A percentile compares a stretch with the other conserved stretches of the same genome.
These are phyloP conservation scores for Plasmodium vivax DNA, from an alignment of 169 alveolate genomes.

Conservation along the genomic window DNA sequence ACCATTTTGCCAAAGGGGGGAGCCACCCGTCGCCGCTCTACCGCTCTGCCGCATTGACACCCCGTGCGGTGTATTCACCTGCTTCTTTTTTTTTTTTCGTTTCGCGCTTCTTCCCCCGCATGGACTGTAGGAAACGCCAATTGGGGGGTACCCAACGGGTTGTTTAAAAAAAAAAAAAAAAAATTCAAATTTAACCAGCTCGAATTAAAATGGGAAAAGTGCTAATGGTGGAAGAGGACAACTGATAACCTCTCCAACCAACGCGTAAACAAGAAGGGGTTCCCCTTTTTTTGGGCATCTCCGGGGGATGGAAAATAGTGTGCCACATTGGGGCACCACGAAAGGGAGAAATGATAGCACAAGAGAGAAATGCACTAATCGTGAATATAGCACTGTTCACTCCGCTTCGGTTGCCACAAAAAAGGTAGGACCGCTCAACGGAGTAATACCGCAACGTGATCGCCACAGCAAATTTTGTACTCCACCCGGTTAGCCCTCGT, in stretches of 20 bases:
- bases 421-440: background rate
- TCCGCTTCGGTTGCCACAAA: background rate
- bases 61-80: background rate
- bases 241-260: background rate
- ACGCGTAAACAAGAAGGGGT: background rate
- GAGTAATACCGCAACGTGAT: background rate
- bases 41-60: background rate
- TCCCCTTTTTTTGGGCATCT: background rate
- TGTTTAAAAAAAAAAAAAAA: background rate
- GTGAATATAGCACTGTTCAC: background rate
- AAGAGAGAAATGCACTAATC: background rate
- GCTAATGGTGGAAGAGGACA: background rate
- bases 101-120: background rate
- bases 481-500: conserved; percentile 6
- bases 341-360: background rate
- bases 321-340: background rate
- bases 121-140: background rate
- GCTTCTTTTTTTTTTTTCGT: background rate
- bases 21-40: background rate
- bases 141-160: background rate
- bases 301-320: background rate
- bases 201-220: background rate
- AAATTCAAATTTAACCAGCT: background rate
- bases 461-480: background rate
- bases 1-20: background rate